phyloP scores from a whole-genome alignment of 768 basidiomycete species.

The Dendrothele bispora region DNA sequence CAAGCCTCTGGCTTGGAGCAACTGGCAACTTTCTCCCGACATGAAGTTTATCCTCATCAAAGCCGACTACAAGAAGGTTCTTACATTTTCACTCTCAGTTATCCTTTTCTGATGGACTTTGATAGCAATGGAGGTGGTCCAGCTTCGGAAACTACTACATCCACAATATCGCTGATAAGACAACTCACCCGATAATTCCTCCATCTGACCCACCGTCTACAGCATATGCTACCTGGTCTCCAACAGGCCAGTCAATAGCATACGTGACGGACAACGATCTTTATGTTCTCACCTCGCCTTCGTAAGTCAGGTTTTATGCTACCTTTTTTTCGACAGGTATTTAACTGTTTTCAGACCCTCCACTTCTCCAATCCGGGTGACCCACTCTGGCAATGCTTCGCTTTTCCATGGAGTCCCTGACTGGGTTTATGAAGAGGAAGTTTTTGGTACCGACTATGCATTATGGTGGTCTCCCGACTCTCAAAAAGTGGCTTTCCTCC shows the following conservation, averaged over 20 bases:
- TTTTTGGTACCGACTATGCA: constrained; percentile 69
- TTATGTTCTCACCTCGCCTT: constrained; percentile 72
- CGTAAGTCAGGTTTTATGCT: constrained; percentile 39
- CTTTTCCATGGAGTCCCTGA: constrained; percentile 95
- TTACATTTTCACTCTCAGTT: background rate
- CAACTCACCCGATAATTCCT: constrained; percentile 69
- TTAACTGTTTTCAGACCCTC: constrained; percentile 4
- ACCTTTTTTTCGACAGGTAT: background rate
- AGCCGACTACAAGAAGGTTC: constrained; percentile 67
- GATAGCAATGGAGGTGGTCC: constrained; percentile 92
- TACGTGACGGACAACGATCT: constrained; percentile 87
- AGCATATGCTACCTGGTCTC: constrained; percentile 86
- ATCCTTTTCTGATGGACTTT: constrained; percentile 6
- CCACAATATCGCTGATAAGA: constrained; percentile 69
- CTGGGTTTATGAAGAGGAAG: constrained; percentile 97
- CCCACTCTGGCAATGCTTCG: constrained; percentile 75
- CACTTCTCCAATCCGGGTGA: constrained; percentile 68
- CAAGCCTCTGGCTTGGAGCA: constrained; percentile 43
- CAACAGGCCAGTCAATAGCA: constrained; percentile 80
- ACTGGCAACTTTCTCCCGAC: constrained; percentile 88
- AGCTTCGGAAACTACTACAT: constrained; percentile 91
- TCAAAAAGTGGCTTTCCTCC: constrained; percentile 75
- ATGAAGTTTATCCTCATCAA: constrained; percentile 88
- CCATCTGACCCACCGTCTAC: constrained; percentile 71
- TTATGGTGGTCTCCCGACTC: constrained; percentile 93